phyloP scores from a whole-genome alignment of 306 rosid genomes.

The Cucurbita pepo region DNA sequence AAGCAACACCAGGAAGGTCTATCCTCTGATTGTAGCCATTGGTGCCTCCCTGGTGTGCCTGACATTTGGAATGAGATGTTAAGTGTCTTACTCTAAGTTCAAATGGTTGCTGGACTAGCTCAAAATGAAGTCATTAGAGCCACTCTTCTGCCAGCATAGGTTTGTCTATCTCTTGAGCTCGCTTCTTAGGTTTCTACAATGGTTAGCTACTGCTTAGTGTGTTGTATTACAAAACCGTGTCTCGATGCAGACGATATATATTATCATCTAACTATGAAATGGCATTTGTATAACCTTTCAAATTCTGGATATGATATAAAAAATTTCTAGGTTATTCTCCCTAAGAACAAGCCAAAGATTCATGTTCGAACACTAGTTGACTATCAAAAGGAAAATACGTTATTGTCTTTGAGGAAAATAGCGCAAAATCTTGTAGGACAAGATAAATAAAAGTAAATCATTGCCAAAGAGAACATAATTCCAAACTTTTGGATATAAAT shows the following conservation, averaged over 20 bases:
- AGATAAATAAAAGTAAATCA: neutral
- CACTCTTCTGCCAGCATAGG: slow-evolving; percentile 13
- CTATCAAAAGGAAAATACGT: neutral
- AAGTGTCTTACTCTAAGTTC: slow-evolving; percentile 42
- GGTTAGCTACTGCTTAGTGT: slow-evolving; percentile 2
- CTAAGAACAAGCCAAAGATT: neutral
- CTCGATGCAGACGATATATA: neutral
- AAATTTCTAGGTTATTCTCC: neutral
- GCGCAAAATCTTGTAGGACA: neutral
- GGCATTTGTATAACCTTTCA: neutral
- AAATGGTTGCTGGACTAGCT: neutral
- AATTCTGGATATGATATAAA: neutral
- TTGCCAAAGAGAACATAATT: neutral
- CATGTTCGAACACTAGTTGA: neutral
- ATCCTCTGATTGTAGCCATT: slow-evolving; percentile 96
- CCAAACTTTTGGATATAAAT: neutral
- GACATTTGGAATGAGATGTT: slow-evolving; percentile 90
- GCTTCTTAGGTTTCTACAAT: slow-evolving; percentile 1
- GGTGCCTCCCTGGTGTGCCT: slow-evolving; percentile 99
- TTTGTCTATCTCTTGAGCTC: slow-evolving; percentile 10
- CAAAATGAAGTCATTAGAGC: slow-evolving; percentile 15
- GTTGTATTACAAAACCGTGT: neutral
- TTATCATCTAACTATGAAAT: neutral
- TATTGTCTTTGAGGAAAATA: neutral
- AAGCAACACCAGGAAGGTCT: slow-evolving; percentile 35